Percentiles rank a stretch among this genome's conserved stretches.
Evolutionary conservation across 441 rosid genomes (phyloP).

Genomic region (Croton setiger): DNA sequence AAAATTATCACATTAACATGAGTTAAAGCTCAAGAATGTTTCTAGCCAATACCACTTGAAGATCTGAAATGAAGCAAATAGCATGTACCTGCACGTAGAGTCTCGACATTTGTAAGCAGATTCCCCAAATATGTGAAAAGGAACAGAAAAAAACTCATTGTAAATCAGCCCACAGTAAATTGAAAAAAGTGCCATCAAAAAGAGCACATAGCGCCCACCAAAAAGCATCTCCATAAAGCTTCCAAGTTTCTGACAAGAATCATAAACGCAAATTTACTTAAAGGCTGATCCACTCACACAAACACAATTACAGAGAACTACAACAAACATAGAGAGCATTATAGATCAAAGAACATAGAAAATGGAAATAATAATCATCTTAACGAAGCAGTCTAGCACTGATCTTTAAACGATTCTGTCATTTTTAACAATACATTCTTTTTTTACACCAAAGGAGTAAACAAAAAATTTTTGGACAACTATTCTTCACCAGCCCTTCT

Average conservation of each 20-base stretch:
- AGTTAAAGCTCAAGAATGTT: slow-evolving; percentile 13
- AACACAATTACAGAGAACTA: neutral
- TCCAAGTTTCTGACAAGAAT: slow-evolving; percentile 78
- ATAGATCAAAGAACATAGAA: neutral
- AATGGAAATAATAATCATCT: neutral
- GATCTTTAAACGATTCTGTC: neutral
- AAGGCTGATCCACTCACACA: neutral
- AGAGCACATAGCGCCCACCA: slow-evolving; percentile 91
- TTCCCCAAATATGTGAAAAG: slow-evolving; percentile 85
- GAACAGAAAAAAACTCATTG: slow-evolving; percentile 96
- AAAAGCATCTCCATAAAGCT: slow-evolving; percentile 99
- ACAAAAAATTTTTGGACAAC: neutral
- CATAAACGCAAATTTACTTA: neutral
- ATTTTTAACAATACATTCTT: neutral
- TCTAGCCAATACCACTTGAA: neutral
- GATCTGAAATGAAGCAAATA: slow-evolving; percentile 11
- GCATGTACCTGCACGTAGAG: slow-evolving; percentile 64
- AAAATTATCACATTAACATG: slow-evolving; percentile 11
- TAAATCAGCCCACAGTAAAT: slow-evolving; percentile 94
- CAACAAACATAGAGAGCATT: neutral
- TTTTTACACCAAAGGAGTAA: neutral
- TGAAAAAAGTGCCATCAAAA: slow-evolving; percentile 87
- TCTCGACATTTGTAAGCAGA: slow-evolving; percentile 95
- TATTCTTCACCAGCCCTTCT: neutral
- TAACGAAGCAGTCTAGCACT: neutral